Evolutionary conservation across 768 basidiomycete genomes (phyloP).

Genomic region (Rhodotorula kratochvilovae): DNA sequence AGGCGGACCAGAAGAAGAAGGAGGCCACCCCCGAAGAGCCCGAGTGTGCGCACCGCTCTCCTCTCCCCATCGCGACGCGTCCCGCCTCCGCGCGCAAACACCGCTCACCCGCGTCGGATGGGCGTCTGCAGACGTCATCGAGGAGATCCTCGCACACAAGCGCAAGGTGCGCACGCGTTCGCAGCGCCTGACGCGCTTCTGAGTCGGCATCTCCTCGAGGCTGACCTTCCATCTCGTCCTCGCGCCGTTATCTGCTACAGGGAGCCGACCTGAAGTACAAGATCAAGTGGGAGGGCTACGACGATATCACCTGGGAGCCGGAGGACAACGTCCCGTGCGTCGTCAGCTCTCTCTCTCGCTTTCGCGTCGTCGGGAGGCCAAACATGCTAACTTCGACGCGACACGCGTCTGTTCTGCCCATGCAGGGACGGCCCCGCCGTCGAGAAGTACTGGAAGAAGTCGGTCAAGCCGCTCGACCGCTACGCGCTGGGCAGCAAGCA

Average conservation of each 20-base stretch:
- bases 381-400: no score
- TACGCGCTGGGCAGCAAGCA: slow-evolving; percentile 3
- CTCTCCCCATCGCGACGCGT: not conserved
- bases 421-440: not conserved
- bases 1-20: slow-evolving; percentile 11
- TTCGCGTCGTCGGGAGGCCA: no score
- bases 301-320: slow-evolving; percentile 15
- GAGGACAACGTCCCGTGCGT: slow-evolving; percentile 3
- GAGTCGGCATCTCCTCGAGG: not conserved
- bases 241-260: not conserved
- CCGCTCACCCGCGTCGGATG: no score
- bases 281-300: slow-evolving; percentile 17
- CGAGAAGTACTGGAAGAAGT: slow-evolving; percentile 10
- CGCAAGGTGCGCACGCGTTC: slow-evolving; percentile 6
- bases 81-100: not conserved
- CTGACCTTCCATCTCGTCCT: not conserved
- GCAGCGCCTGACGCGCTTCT: not conserved
- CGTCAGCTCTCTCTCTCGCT: not conserved
- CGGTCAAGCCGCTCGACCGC: slow-evolving; percentile 3
- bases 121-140: not conserved
- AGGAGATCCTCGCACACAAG: not conserved
- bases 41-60: slow-evolving; percentile 2
- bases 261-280: not conserved
- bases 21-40: not conserved
- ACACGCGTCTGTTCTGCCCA: not conserved